Base-by-base conservation (phyloP, 169 alveolate genomes). In the Plasmodium falciparum region DNA sequence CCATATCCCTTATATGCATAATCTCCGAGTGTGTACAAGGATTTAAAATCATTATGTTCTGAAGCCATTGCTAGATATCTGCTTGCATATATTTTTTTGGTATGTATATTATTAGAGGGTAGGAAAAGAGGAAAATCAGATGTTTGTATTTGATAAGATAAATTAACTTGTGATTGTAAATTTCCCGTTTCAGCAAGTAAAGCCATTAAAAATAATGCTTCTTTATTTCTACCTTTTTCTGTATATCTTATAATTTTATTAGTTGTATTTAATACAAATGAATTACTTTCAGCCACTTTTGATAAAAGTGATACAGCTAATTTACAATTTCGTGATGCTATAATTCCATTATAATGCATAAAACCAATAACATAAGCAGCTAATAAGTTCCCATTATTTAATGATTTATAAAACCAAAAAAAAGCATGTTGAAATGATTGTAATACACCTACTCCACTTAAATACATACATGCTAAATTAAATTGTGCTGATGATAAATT, bases 21-120 rank as follows among this genome's bases (percentile, higher is more conserved):
- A 67, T 80, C 90, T 0, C 90, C 90, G 7, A 80, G 61, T 22
- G 80, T 80, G 72, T 50, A 80, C 2, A 80, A 49, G 0, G 90
- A 80, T 24, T 80, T 65, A 39, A 80, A 67, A 47, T 80, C 83
- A 26, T 80, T 52, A 22, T 50, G 65, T 26, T 80, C 90, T 26
- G 90, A 67, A 2, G 90, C 90, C 90, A 80, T 80, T 20, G 90
- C 78, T 56, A 80, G 73, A 61, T 50, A 80, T 13, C 90, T 80
- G 13, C 90, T 80, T 24, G 90, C 71, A 80, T 80, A 80, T n/a
- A 80, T 52, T 45, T 80, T 67, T 72, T 80, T 80, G 0, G 83
- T 56, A 45, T 80, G 66, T 33, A 0, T 26, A 52, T 47, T 29
- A 80, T 80, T 67, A 15, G 73, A 3, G n/a, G 90, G 90, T 54